phyloP scores from a whole-genome alignment of 306 rosid species.

The Bauhinia variegata region DNA sequence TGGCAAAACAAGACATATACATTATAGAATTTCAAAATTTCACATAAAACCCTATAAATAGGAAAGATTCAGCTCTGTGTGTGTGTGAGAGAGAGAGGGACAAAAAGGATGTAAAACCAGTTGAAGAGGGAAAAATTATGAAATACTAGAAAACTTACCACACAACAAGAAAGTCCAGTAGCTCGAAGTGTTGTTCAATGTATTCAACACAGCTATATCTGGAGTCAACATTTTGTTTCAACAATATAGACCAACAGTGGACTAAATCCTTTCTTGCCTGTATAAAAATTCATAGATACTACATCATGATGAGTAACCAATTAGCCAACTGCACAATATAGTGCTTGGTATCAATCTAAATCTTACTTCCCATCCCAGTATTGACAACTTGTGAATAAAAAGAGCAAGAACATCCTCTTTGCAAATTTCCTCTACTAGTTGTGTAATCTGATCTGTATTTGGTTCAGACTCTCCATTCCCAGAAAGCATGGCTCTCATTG shows the following conservation, averaged over 20 bases:
- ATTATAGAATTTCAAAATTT: neutral
- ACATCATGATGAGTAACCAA: slow-evolving; percentile 39
- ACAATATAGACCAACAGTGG: slow-evolving; percentile 78
- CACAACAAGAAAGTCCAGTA: slow-evolving; percentile 85
- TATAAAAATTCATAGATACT: slow-evolving; percentile 42
- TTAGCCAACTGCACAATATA: slow-evolving; percentile 20
- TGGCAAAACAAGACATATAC: neutral
- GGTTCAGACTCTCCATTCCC: slow-evolving; percentile 94
- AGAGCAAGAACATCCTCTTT: slow-evolving; percentile 80
- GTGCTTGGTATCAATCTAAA: slow-evolving; percentile 25
- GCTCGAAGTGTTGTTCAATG: slow-evolving; percentile 71
- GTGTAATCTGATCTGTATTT: slow-evolving; percentile 72
- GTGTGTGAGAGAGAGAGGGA: neutral
- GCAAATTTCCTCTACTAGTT: slow-evolving; percentile 78
- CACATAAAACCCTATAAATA: neutral
- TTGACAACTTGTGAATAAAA: slow-evolving; percentile 72
- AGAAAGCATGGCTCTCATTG: slow-evolving; percentile 78
- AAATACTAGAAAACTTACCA: slow-evolving; percentile 59
- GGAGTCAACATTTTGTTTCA: slow-evolving; percentile 82
- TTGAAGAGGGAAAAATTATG: slow-evolving; percentile 1
- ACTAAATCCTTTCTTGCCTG: slow-evolving; percentile 96
- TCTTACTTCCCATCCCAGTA: slow-evolving; percentile 98
- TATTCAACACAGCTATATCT: slow-evolving; percentile 69
- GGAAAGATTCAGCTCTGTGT: slow-evolving; percentile 1
- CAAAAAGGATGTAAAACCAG: neutral